Base-by-base conservation (phyloP, 768 basidiomycete species). In the Infundibulicybe gibba region DNA sequence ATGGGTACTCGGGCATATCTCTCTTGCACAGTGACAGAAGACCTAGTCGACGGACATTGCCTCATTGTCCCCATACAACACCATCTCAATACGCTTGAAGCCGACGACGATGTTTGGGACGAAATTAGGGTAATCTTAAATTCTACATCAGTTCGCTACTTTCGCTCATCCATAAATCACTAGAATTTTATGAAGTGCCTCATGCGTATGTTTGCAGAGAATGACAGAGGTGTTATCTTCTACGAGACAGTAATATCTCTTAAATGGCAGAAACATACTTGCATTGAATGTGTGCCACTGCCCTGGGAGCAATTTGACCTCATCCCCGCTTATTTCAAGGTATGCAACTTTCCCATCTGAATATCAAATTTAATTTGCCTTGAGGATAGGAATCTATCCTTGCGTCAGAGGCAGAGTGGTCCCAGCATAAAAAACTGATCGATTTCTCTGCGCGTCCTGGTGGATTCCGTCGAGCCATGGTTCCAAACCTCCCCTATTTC, bases 101-200 rank as follows among this genome's bases (percentile, higher is more conserved):
- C 83, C 21, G 95, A 99, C 53, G 94, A 98, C 52, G 95, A 99
- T 57, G 87, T 94, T 17, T 99, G 95, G 95, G 95, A 98, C 51
- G 95, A 98, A 78, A 84, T 93, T 48, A 78, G 79, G 68, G 95
- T 95, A 59, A 46, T 85, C 65, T n/a, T 35, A 8, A 25, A 25
- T n/a, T 49, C 15, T 33, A 16, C 15, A 10, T 40, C n/a, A 34
- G 16, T 46, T 34, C 42, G 41, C n/a, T 20, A 32, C 19, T 4
- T 19, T 41, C 42, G 34, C 25, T 6, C 44, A 3, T 44, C 17
- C 32, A 33, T 15, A 32, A 31, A 25, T 40, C 14, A 17, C 5
- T 32, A 85, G 83, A 84, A 84, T 51, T 85, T 84, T 49, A 84
- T 85, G 83, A 99, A 99, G 70, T 94, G 91, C 51, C 72, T 99